Evolutionary conservation across 805 yeast species (phyloP).

Genomic region (Candida nemodendra): DNA sequence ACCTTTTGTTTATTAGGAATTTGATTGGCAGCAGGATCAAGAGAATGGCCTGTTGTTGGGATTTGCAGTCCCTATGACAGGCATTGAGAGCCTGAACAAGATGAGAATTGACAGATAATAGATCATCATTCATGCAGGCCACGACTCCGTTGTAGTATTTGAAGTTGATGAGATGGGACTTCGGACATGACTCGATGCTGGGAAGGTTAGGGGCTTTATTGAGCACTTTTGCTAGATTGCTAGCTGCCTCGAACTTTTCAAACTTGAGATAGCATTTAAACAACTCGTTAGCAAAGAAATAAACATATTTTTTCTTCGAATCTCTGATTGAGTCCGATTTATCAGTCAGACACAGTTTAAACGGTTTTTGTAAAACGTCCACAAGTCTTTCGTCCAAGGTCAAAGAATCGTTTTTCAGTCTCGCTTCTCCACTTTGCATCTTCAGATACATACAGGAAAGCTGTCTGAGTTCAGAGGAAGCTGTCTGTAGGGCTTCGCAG

Average conservation of each 20-base stretch:
- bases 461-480: constrained; percentile 19
- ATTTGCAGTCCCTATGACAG: constrained; percentile 29
- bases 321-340: constrained; percentile 49
- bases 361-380: constrained; percentile 58
- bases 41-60: constrained; percentile 48
- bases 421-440: constrained; percentile 7
- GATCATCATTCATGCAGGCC: constrained; percentile 64
- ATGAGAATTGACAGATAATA: constrained; percentile 47
- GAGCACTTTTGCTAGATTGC: constrained; percentile 69
- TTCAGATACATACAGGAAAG: constrained; percentile 17
- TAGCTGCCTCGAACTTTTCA: constrained; percentile 68
- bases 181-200: constrained; percentile 39
- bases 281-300: constrained; percentile 67
- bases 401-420: constrained; percentile 11
- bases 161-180: constrained; percentile 56
- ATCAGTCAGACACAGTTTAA: constrained; percentile 77
- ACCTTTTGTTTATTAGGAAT: constrained; percentile 44
- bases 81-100: constrained; percentile 48
- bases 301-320: constrained; percentile 64
- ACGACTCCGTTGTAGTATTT: constrained; percentile 69
- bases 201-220: constrained; percentile 59
- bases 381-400: constrained; percentile 29
- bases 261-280: constrained; percentile 68
- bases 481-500: constrained; percentile 18
- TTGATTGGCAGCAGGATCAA: constrained; percentile 63